These are phyloP conservation scores for Heteromeles arbutifolia DNA, from an alignment of 306 rosid species.

Conservation along the genomic window DNA sequence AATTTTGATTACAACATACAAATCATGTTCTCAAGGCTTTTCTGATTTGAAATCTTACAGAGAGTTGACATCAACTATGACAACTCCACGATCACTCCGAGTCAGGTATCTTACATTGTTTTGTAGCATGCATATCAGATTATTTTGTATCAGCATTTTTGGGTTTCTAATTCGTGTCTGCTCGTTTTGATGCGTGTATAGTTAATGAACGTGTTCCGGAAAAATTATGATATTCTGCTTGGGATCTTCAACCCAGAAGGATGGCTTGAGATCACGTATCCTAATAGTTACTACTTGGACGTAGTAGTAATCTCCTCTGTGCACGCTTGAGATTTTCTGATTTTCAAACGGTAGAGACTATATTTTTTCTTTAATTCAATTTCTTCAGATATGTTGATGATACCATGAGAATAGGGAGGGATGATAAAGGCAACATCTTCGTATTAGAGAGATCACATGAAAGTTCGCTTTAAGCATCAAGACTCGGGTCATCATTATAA, in stretches of 20 bases:
- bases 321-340: neutral
- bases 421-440: slow-evolving; percentile 72
- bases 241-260: slow-evolving; percentile 87
- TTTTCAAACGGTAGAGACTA: neutral
- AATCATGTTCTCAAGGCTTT: neutral
- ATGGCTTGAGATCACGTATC: slow-evolving; percentile 97
- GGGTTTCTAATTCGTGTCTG: neutral
- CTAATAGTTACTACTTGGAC: neutral
- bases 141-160: neutral
- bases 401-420: slow-evolving; percentile 72
- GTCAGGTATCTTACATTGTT: slow-evolving; percentile 39
- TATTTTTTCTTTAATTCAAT: slow-evolving; percentile 27
- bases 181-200: slow-evolving; percentile 20
- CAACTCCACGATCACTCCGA: slow-evolving; percentile 60
- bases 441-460: slow-evolving; percentile 7
- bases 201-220: slow-evolving; percentile 73
- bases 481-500: neutral
- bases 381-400: slow-evolving; percentile 66
- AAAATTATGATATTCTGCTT: slow-evolving; percentile 67
- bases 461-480: neutral
- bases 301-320: too few species aligned
- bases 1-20: too few species aligned
- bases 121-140: neutral
- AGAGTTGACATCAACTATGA: slow-evolving; percentile 64
- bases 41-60: slow-evolving; percentile 32